Base-by-base conservation (phyloP, 179 eudicot genomes). In the Silene coronaria region DNA sequence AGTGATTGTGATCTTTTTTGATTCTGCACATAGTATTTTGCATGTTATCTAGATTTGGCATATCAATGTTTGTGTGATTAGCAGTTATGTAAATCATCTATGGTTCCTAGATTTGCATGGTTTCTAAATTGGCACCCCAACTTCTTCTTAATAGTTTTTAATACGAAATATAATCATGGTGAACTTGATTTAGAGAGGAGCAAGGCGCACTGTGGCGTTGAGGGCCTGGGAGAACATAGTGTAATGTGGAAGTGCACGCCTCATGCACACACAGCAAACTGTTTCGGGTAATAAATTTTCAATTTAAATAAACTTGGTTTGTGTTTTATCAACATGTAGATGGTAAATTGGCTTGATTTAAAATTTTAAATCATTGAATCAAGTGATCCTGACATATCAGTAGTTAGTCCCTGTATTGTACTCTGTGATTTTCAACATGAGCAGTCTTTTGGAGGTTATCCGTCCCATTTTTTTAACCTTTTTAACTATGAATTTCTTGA, bases 301-400 rank as follows among this genome's bases (percentile, higher is more conserved):
- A 36, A 36, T 36, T 6, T 36, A 36, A 36, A 5, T 0, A 6
- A 36, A 36, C 42, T 36, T 36, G 9, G 42, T 36, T 36, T 36
- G 42, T 36, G 8, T 36, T 36, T 8, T 36, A 6, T 36, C 42
- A 36, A 36, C 42, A 36, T 36, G 8, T 36, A 36, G 42, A 36
- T 1, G 42, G 42, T 36, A 36, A 36, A 8, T 36, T 36, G 42
- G 42, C 42, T 36, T 36, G 42, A 36, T 36, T 36, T 36, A 6
- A 36, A 36, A 36, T 6, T 36, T 36, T 36, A 36, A 36, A 36
- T 36, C 42, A 36, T 4, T 19, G 7, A 58, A 17, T n/a, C 8
- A 78, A 53, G 45, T 30, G 59, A 78, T 30, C 32, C 21, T 11
- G 45, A 53, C 72, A 72, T 34, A 38, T 65, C 32, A 78, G 19